Base-by-base conservation (phyloP, 306 rosid species). In the Elaeagnus macrophylla region DNA sequence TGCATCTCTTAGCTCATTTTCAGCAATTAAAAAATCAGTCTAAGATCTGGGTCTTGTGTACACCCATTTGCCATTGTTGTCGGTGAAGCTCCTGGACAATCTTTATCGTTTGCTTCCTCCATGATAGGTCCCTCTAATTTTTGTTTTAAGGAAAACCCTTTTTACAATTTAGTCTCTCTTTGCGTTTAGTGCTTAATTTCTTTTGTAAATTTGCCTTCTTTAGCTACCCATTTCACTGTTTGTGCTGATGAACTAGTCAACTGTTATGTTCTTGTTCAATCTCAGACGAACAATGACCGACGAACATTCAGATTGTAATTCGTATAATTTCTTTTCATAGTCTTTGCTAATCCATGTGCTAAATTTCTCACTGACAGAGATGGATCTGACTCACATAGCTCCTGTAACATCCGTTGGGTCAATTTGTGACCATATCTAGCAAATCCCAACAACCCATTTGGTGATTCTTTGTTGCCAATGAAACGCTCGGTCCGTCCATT, bases 401-500 rank as follows among this genome's bases (percentile, higher is more conserved):
- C 73, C 60, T 37, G 71, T 74, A 69, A 75, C 74, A 70, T 75
- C 77, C 71, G 64, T 36, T 12, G 66, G 54, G 35, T 70, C 45
- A 54, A 75, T 63, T 52, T 61, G 3, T 73, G 79, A 69, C 65
- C 81, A 9, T 58, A 59, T 67, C 70, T 86, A 76, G 76, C 79
- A 1, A 32, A 56, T 45, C 65, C 70, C 45, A 60, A 48, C 39
- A 54, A 53, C 54, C 65, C 69, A 7, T 47, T 71, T 25, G 53
- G 53, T 42, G 70, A 74, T 51, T 68, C 53, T 67, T 38, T 7
- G 5, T 7, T 62, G 10, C 79, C 81, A 10, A 82, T 87, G 99
- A 93, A 87, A 74, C 83, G 82, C 61, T 75, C 81, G 50, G 83
- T 87, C 51, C 83, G 94, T 2, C 83, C 96, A 0, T 63, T 87